Evolutionary conservation across 2,329 filamentous ascomycete species (phyloP), one percentile per base, ranked within the genome.

Genomic region (Epichloe glyceriae): DNA sequence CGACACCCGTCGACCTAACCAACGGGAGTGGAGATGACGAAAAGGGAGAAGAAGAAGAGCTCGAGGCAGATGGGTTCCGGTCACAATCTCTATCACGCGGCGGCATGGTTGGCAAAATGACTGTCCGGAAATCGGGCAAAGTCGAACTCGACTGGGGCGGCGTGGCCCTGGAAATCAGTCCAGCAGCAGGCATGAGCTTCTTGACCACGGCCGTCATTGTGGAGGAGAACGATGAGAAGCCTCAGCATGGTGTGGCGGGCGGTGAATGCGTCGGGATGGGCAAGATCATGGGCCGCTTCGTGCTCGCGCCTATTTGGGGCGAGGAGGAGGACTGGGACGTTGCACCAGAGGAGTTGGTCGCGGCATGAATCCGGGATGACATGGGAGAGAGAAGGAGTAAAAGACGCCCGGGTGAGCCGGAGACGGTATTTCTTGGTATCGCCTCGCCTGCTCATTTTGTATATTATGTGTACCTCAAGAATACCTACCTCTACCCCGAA

Each of bases 61-160:
- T 64, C 35, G 58, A 61, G 45, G 60, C 59, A 40, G 55, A 61
- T n/a, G 64, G 64, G 38, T 66, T 65, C 54, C 65, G 65, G 54
- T 65, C 65, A 14, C 66, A 70, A 40, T 60, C 70, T 12, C 67
- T 73, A 19, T 61, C 68, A 15, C 70, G 75, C 49, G 76, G 78
- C 51, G 80, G 80, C n/a, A 74, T 72, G 60, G 69, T 83, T 47
- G 80, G 80, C 40, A 75, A 75, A 58, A 69, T 84, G 48, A 71
- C 76, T 50, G 75, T 84, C 43, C 75, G 78, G 53, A 74, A 76
- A 61, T 83, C 79, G 8, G 80, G 80, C 54, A 77, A 75, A 53
- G 75, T 80, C 2, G 78, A 82, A 62, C 66, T 84, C 34, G 74
- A 75, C 62, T 84, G 79, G 78, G 80, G 80, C 47, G 79, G 80